Base-by-base conservation (phyloP, 768 basidiomycete genomes). In the Tulasnella sp. region DNA sequence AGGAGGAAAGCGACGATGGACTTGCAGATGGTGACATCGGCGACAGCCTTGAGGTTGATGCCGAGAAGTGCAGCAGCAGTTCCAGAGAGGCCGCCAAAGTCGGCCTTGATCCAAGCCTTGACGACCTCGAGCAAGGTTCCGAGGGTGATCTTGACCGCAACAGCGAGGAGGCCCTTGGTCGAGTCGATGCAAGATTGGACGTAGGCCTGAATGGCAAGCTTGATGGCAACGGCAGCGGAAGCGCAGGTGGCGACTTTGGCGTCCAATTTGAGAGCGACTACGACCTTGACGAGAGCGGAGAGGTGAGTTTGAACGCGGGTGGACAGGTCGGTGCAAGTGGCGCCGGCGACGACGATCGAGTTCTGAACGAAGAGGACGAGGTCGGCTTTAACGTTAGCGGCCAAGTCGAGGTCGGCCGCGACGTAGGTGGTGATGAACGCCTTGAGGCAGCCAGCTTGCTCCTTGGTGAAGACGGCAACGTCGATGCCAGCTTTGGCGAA, bases 181-280 rank as follows among this genome's bases (percentile, higher is more conserved):
- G 61, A 26, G 29, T 67, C 61, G 29, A 67, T 67, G 61, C 61
- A 67, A 26, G 61, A 67, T 67, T 67, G 61, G 61, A 67, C 61
- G 29, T 67, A 67, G 1, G 61, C 32, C 29, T 35, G 10, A 7
- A 67, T 67, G 13, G 61, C 61, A 29, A 67, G 61, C 32, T 67
- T 67, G 26, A 67, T 26, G 26, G 61, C 61, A 35, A 18, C 61
- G 32, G 61, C 61, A 15, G 61, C 61, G 11, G 61, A 67, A 20
- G 61, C 61, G 61, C 61, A 67, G 3, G 61, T 67, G 29, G 61
- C 61, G 61, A 67, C 61, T 13, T 67, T 35, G 61, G 61, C 61
- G 29, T 26, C 29, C 61, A 67, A 67, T 29, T 67, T 67, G 61
- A 67, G 61, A 26, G 61, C 61, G 61, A 29, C 61, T 13, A 67